Evolutionary conservation across 2,329 filamentous ascomycete species (phyloP), one percentile per base, ranked within the genome.

Genomic region (Chaetomiaceae sp.): DNA sequence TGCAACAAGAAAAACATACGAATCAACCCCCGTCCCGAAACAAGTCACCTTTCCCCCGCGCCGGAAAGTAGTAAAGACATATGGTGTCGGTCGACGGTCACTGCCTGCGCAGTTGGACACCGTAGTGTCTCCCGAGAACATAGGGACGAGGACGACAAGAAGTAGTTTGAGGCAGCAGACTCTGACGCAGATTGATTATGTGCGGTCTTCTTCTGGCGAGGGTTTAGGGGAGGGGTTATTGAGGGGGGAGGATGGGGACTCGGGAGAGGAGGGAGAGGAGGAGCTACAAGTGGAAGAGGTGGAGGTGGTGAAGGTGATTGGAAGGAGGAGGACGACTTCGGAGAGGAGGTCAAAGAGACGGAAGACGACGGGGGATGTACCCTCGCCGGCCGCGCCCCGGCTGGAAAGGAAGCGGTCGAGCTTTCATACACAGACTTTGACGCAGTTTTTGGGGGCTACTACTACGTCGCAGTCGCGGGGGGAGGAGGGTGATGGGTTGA

Each of bases 361-460:
- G 41, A 67, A 59, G 55, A 67, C 62, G 3, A 59, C 58, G 44
- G 64, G 62, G 16, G 64, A 64, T 44, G 57, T 55, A 5, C 60
- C 65, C 5, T 57, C 58, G 3, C 60, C 65, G 5, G 55, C 20
- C 16, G 30, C 14, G 25, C 42, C 34, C 20, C 18, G 10, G 18
- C 10, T 53, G 36, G 48, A 52, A 40, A 48, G 45, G 34, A 42
- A 51, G 41, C 42, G 36, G 46, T 65, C 63, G 13, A 66, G 61
- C 4, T 67, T 65, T 30, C 61, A 67, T 29, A 69, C 67, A 1
- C 68, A 69, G 53, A 69, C 67, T 4, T 32, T 70, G 38, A 69
- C 68, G 1, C 67, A 70, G 54, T 58, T 69, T 33, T 52, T 66
- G n/a, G 47, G 48, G 40, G 16, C 6, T n/a, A 46, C 6, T n/a